Evolutionary conservation across 1,284 basidiomycete genomes (phyloP), one percentile per base, ranked within the genome.

Genomic region (Boletus nobilissimus): DNA sequence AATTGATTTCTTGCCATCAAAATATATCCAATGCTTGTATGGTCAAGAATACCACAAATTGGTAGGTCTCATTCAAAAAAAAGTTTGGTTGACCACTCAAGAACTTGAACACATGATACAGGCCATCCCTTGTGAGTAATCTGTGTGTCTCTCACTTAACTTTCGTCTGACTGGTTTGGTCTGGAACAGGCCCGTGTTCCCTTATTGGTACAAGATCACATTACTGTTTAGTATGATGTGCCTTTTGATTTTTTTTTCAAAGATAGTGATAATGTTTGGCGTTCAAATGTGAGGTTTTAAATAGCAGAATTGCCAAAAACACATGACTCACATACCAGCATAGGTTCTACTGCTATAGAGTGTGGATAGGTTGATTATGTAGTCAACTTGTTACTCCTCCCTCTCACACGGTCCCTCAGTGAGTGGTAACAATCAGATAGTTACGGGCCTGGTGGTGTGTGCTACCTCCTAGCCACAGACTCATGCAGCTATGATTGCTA

Each of bases 261-360:
- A 76, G 77, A 16, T 10, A 16, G 18, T 70, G 40, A 64, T 66
- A 5, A 57, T 39, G 5, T 74, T 69, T 51, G 40, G 22, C 40
- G 77, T 78, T 22, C 64, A 78, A 65, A 57, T 65, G 77, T 74
- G 38, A 70, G 63, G 22, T n/a, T 36, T 13, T 13, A 38, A 16
- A 19, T 24, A 10, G 16, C 26, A 7, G 6, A 34, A n/a, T n/a
- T n/a, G n/a, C n/a, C n/a, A n/a, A n/a, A n/a, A n/a, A n/a, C 22
- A 32, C 22, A 34, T 46, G 16, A 76, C 43, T 70, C 40, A 73
- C 22, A 16, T n/a, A 32, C 7, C n/a, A 29, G 2, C 26, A 67
- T 43, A 78, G 77, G 60, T 78, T 78, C 16, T 78, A 78, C 60
- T 72, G 72, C 34, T 60, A 78, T 65, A 74, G 77, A 51, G 75